phyloP scores from a whole-genome alignment of 2,329 filamentous ascomycete species.

The Purpureocillium takamizusanense region DNA sequence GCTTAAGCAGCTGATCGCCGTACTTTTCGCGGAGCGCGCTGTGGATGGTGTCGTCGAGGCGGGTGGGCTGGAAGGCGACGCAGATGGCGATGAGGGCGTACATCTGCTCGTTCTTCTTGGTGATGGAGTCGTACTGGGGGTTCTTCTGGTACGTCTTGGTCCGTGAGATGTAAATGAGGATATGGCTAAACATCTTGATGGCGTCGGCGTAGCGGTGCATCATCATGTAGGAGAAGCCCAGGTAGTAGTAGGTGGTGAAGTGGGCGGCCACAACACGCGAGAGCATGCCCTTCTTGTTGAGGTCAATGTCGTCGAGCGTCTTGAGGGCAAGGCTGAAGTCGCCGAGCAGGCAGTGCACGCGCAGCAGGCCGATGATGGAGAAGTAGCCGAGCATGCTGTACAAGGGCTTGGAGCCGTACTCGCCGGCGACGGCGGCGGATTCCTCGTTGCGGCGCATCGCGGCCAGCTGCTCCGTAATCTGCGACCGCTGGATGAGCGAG shows the following conservation, averaged over 20 bases:
- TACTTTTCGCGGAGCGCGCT: constrained; percentile 97
- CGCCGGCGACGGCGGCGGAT: constrained; percentile 75
- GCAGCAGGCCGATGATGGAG: constrained; percentile 93
- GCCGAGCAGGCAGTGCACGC: constrained; percentile 91
- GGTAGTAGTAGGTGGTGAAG: constrained; percentile 99
- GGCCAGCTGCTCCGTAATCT: constrained; percentile 94
- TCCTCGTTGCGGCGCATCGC: constrained; percentile 95
- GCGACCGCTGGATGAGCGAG: constrained; percentile 95
- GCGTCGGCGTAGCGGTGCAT: constrained; percentile 98
- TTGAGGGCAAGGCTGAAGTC: constrained; percentile 98
- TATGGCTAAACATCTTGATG: constrained; percentile 99
- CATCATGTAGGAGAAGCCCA: constrained; percentile 99
- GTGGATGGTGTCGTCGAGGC: constrained; percentile 98
- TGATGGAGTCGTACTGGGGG: constrained; percentile 94
- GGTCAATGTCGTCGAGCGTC: constrained; percentile 97
- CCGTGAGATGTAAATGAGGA: constrained; percentile 94
- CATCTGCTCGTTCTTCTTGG: constrained; percentile 99
- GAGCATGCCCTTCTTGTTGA: constrained; percentile 99
- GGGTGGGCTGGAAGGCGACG: constrained; percentile 93
- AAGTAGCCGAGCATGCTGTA: constrained; percentile 99
- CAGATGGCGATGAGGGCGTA: constrained; percentile 98
- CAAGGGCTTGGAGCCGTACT: constrained; percentile 87
- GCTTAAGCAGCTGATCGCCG: constrained; percentile 91
- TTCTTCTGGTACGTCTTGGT: constrained; percentile 99
- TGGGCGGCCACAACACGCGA: constrained; percentile 98